These are phyloP conservation scores for Aegilops speltoides DNA, from an alignment of 176 grass and related monocot genomes.

Conservation along the genomic window DNA sequence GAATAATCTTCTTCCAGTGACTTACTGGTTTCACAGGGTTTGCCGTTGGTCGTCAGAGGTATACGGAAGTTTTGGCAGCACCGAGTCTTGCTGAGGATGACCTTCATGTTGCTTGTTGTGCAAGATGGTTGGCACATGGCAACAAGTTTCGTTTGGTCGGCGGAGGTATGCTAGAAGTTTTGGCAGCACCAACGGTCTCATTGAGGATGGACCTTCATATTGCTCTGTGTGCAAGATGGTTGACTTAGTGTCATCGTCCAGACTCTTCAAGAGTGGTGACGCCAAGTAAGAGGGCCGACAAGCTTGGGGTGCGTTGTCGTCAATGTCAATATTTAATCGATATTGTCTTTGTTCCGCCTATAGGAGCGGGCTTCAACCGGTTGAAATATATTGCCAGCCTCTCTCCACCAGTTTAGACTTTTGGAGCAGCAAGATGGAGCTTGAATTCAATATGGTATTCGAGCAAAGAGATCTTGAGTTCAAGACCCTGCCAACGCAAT, in stretches of 20 bases:
- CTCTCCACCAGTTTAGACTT: too few species aligned
- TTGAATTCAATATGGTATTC: too few species aligned
- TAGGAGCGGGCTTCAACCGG: not conserved
- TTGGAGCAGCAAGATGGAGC: too few species aligned
- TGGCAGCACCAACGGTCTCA: not conserved
- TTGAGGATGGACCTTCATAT: not conserved
- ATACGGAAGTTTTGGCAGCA: not conserved
- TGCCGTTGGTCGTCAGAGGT: too few species aligned
- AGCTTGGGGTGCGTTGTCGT: not conserved
- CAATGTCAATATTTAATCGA: not conserved
- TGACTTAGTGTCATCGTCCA: not conserved
- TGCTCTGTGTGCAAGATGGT: not conserved
- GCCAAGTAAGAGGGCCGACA: not conserved
- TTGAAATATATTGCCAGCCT: too few species aligned
- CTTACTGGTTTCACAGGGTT: not conserved
- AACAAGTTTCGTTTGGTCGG: too few species aligned
- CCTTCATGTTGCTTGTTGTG: not conserved
- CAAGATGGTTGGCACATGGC: not conserved
- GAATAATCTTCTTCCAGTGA: not conserved
- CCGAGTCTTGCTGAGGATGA: not conserved
- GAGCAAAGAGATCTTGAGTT: too few species aligned
- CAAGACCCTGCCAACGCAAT: too few species aligned
- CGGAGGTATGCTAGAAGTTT: not conserved
- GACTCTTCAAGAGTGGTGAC: constrained; percentile 1
- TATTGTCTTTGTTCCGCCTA: not conserved